Evolutionary conservation across 2,329 filamentous ascomycete genomes (phyloP).

Genomic region (Fusarium ambrosium): DNA sequence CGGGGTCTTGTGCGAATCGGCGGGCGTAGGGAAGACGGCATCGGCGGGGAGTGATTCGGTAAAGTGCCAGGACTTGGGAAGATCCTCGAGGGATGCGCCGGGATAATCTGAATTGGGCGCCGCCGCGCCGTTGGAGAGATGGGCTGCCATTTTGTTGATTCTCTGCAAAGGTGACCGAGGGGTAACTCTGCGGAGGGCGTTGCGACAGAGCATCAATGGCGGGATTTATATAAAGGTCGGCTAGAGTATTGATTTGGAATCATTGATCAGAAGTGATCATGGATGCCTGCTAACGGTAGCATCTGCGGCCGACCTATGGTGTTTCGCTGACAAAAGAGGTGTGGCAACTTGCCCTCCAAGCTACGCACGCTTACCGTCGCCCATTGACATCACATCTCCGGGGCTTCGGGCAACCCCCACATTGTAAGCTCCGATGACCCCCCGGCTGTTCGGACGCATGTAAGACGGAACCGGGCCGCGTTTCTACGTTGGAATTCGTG

Average conservation of each 20-base stretch:
- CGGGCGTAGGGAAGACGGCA: slow-evolving; percentile 81
- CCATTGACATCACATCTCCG: slow-evolving; percentile 41
- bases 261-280: background rate
- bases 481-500: slow-evolving; percentile 7
- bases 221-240: slow-evolving; percentile 2
- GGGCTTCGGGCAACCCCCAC: slow-evolving; percentile 31
- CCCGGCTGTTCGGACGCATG: slow-evolving; percentile 28
- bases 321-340: slow-evolving; percentile 34
- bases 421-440: slow-evolving; percentile 5
- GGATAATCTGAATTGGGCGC: slow-evolving; percentile 28
- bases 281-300: slow-evolving; percentile 12
- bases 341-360: slow-evolving; percentile 28
- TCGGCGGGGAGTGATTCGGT: slow-evolving; percentile 81
- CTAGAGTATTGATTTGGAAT: slow-evolving; percentile 22
- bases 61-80: slow-evolving; percentile 76
- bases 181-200: slow-evolving; percentile 49
- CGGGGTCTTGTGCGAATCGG: slow-evolving; percentile 83
- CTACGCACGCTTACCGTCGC: slow-evolving; percentile 22
- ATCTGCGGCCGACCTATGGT: background rate
- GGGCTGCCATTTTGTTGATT: slow-evolving; percentile 51
- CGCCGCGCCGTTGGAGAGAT: slow-evolving; percentile 48
- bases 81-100: slow-evolving; percentile 62
- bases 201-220: slow-evolving; percentile 53
- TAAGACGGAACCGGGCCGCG: slow-evolving; percentile 32
- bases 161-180: slow-evolving; percentile 47